Evolutionary conservation across 768 basidiomycete species (phyloP).

Genomic region (Neoboletus magnificus): DNA sequence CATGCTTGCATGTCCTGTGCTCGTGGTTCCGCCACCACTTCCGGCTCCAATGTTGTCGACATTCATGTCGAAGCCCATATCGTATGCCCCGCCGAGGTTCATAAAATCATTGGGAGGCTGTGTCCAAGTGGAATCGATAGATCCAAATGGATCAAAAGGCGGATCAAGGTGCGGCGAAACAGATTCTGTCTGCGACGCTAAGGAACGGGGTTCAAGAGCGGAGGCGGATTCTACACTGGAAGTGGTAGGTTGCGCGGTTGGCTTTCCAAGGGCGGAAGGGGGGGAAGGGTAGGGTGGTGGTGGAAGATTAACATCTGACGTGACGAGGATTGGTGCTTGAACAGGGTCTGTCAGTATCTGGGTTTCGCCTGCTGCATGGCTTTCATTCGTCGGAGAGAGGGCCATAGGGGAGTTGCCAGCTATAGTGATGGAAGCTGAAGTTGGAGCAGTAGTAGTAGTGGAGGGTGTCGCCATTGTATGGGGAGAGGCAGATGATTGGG

Average conservation of each 20-base stretch:
- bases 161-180: constrained; percentile 21
- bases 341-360: constrained; percentile 16
- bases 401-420: constrained; percentile 14
- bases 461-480: constrained; percentile 22
- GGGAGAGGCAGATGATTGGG: constrained; percentile 30
- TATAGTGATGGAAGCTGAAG: constrained; percentile 9
- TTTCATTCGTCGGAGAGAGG: constrained; percentile 11
- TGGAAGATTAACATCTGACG: constrained; percentile 22
- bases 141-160: constrained; percentile 44
- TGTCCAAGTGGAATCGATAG: constrained; percentile 40
- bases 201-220: constrained; percentile 11
- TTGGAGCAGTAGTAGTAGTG: constrained; percentile 8
- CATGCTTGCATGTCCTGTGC: constrained; percentile 32
- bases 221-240: constrained; percentile 23
- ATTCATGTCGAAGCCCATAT: constrained; percentile 50
- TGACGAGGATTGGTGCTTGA: constrained; percentile 8
- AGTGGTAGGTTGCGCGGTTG: constrained; percentile 3
- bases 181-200: constrained; percentile 15
- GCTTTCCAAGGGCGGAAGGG: constrained; percentile 42
- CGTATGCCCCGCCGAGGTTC: constrained; percentile 34
- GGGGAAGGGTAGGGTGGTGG: constrained; percentile 54
- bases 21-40: constrained; percentile 22
- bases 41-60: constrained; percentile 36
- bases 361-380: constrained; percentile 14
- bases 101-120: constrained; percentile 37